Conservation (phyloP, 1,284 basidiomycete species). For the Wallemia ichthyophaga region DNA sequence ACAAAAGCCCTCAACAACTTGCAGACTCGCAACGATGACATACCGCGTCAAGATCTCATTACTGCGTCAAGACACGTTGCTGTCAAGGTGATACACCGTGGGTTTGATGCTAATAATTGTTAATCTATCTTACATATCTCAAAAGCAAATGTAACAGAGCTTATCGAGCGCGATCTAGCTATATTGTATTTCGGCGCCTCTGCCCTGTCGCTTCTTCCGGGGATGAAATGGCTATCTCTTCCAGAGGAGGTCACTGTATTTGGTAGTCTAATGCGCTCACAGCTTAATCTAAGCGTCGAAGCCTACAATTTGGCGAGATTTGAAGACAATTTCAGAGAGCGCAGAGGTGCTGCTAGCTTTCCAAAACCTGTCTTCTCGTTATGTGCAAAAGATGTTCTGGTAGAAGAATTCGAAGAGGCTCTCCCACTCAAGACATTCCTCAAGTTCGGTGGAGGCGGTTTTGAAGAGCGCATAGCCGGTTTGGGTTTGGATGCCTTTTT, state of each 20-base stretch:
- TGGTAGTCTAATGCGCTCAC: slow-evolving; percentile 86
- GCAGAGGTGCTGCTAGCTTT: slow-evolving; percentile 54
- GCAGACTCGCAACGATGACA: background rate
- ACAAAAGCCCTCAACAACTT: background rate
- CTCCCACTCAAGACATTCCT: slow-evolving; percentile 69
- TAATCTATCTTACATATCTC: too few relatives aligned
- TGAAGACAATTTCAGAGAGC: slow-evolving; percentile 47
- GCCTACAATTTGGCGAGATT: slow-evolving; percentile 63
- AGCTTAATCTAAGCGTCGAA: slow-evolving; percentile 72
- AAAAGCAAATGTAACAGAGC: slow-evolving; percentile 28
- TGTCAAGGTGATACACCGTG: background rate
- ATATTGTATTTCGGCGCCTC: slow-evolving; percentile 86
- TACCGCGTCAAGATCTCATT: background rate
- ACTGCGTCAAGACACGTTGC: background rate
- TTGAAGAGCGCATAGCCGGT: slow-evolving; percentile 64
- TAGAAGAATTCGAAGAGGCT: slow-evolving; percentile 84
- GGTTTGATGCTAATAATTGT: background rate
- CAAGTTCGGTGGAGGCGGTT: slow-evolving; percentile 65
- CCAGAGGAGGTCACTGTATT: slow-evolving; percentile 88
- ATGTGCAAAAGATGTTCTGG: slow-evolving; percentile 47
- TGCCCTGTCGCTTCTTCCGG: slow-evolving; percentile 47
- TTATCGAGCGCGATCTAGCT: slow-evolving; percentile 56
- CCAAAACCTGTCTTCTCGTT: slow-evolving; percentile 54
- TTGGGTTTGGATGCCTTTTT: slow-evolving; percentile 84
- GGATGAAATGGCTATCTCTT: slow-evolving; percentile 86